phyloP scores from a whole-genome alignment of 208 protist genomes.

The Acanthamoeba lenticulata region DNA sequence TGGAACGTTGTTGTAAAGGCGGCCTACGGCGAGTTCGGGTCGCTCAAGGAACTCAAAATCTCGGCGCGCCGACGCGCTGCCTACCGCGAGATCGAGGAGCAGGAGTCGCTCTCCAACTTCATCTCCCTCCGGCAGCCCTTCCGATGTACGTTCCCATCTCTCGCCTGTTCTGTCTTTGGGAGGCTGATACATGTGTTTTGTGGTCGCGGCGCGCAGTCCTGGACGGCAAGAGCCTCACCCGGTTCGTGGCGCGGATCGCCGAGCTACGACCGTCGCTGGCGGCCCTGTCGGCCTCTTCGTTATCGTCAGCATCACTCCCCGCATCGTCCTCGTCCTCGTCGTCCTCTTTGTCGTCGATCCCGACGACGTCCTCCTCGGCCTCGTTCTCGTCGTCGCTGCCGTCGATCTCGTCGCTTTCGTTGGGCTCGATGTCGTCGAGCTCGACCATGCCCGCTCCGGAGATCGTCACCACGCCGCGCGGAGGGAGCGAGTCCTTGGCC shows the following conservation, averaged over 20 bases:
- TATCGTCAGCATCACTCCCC: background rate
- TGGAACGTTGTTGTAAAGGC: too few relatives aligned
- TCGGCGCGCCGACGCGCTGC: background rate
- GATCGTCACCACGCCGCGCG: background rate
- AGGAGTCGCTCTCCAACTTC: conserved; percentile 47
- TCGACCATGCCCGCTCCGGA: background rate
- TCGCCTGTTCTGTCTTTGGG: background rate
- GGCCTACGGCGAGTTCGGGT: conserved; percentile 19
- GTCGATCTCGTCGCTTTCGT: background rate
- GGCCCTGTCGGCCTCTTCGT: background rate
- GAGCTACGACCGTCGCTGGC: background rate
- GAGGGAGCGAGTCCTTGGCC: background rate
- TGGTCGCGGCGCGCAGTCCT: background rate
- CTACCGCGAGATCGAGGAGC: conserved; percentile 41
- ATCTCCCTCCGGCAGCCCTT: conserved; percentile 31
- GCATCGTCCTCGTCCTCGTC: background rate
- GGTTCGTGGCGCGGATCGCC: background rate
- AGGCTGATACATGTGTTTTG: background rate
- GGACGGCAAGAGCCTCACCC: background rate
- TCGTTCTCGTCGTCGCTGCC: background rate
- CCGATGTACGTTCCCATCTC: background rate
- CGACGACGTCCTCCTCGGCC: too few relatives aligned
- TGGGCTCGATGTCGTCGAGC: too few relatives aligned
- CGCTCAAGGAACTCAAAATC: conserved; percentile 28
- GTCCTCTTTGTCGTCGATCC: background rate